Evolutionary conservation across 176 grass and related monocot species (phyloP), one percentile per base, ranked within the genome.

Genomic region (Pontederia crassipes): DNA sequence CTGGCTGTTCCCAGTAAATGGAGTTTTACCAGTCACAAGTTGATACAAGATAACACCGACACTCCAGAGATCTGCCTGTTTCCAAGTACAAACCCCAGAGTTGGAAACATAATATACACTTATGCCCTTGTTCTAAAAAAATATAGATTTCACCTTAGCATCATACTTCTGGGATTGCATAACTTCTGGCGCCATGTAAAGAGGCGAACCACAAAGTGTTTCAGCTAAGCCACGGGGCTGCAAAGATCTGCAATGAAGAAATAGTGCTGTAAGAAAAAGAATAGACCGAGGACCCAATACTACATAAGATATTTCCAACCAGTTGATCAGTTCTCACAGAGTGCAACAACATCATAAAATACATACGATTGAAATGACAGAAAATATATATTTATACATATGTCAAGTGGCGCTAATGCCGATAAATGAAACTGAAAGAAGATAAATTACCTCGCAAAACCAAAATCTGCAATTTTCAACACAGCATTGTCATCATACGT

Each of bases 161-260:
- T 98, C 84, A 73, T 98, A 98, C 74, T 92, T 98, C 70, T 98
- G 81, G 78, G 51, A 71, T 84, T 85, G 87, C 84, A 98, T 88
- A 17, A 98, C 93, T 83, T 98, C 93, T 64, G 93, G 93, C 71
- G 93, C 93, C 93, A 98, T 98, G 74, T 98, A 98, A 77, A 98
- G 87, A 48, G 93, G 93, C 53, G 93, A 98, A 75, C 93, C 93
- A 72, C 93, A 98, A 28, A 98, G 77, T 68, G 93, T 98, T 85
- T 98, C 87, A 1, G 93, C 93, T 54, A 98, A 54, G 46, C 74
- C 32, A 68, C 4, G 74, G 71, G 93, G 81, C 28, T 88, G 63
- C 57, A 74, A 32, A 74, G 71, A 74, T 57, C 71, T 74, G 60
- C 16, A 16, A 46, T 17, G 35, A 48, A 11, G 29, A 10, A 45